phyloP scores from a whole-genome alignment of 1,139 yeast genomes.

The Wickerhamiella infanticola region DNA sequence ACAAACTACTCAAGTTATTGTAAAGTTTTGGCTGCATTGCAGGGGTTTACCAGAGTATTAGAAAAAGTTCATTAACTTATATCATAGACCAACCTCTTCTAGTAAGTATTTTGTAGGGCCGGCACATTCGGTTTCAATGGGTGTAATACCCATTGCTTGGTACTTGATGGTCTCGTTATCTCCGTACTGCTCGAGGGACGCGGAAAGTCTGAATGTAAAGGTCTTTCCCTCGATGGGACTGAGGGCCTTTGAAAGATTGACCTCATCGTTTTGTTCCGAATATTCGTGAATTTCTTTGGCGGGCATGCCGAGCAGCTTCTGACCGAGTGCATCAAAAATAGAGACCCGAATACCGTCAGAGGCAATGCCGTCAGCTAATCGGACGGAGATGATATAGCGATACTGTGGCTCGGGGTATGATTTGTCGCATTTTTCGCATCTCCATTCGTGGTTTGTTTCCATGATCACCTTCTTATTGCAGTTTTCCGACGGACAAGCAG shows the following conservation, averaged over 20 bases:
- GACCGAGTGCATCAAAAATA: slow-evolving; percentile 74
- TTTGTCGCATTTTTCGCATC: slow-evolving; percentile 83
- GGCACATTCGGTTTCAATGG: neutral
- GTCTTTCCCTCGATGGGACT: slow-evolving; percentile 49
- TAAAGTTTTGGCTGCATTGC: slow-evolving; percentile 45
- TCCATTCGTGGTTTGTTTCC: slow-evolving; percentile 63
- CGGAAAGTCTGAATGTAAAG: slow-evolving; percentile 59
- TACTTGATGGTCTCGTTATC: slow-evolving; percentile 67
- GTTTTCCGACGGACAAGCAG: slow-evolving; percentile 62
- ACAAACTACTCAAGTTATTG: slow-evolving; percentile 39
- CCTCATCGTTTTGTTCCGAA: slow-evolving; percentile 31
- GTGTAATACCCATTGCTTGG: slow-evolving; percentile 8
- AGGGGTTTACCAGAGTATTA: slow-evolving; percentile 24
- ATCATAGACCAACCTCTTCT: neutral
- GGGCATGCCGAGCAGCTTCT: slow-evolving; percentile 44
- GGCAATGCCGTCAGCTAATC: slow-evolving; percentile 65
- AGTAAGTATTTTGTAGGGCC: neutral
- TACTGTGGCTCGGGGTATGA: slow-evolving; percentile 53
- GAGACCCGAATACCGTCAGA: slow-evolving; percentile 60
- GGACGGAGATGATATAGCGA: slow-evolving; percentile 60
- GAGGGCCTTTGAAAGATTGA: slow-evolving; percentile 34
- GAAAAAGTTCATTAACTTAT: neutral
- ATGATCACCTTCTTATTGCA: slow-evolving; percentile 78
- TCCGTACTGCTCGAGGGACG: slow-evolving; percentile 70
- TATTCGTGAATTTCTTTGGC: slow-evolving; percentile 52